A percentile compares a stretch with the other conserved stretches of the same genome.
Conservation (phyloP, 2,329 filamentous ascomycete genomes). For the Apiospora marii region DNA sequence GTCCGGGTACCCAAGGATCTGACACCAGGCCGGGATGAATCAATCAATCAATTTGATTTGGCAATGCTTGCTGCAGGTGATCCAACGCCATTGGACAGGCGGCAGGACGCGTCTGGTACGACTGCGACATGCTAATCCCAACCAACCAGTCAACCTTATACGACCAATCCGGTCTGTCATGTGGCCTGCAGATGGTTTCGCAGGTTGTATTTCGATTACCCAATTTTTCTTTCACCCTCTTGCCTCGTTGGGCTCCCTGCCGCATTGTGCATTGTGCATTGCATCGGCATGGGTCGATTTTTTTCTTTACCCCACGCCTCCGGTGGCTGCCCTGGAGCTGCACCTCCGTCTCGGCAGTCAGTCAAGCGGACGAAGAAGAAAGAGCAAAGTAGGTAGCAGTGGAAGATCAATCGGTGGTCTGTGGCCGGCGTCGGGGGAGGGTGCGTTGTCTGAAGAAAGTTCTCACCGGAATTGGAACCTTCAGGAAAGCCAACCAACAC, state of each 20-base stretch:
- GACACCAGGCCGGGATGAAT: no score
- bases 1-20: no score
- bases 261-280: conserved; percentile 3
- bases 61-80: no score
- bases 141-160: background rate
- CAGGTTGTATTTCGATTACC: background rate
- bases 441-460: background rate
- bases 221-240: background rate
- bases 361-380: background rate
- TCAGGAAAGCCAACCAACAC: background rate
- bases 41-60: no score
- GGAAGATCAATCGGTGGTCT: background rate
- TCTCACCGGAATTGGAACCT: background rate
- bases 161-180: background rate
- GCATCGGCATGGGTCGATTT: background rate
- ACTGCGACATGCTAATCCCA: background rate
- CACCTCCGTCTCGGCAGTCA: background rate
- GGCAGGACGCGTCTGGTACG: background rate
- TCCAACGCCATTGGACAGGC: no score
- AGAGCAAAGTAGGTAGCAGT: background rate
- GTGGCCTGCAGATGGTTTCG: background rate
- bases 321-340: background rate
- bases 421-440: background rate
- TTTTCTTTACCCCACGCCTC: background rate
- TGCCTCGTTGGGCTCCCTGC: conserved; percentile 2